Evolutionary conservation across 1,284 basidiomycete species (phyloP), one percentile per base, ranked within the genome.

Genomic region (Trichosporon coremiiforme): DNA sequence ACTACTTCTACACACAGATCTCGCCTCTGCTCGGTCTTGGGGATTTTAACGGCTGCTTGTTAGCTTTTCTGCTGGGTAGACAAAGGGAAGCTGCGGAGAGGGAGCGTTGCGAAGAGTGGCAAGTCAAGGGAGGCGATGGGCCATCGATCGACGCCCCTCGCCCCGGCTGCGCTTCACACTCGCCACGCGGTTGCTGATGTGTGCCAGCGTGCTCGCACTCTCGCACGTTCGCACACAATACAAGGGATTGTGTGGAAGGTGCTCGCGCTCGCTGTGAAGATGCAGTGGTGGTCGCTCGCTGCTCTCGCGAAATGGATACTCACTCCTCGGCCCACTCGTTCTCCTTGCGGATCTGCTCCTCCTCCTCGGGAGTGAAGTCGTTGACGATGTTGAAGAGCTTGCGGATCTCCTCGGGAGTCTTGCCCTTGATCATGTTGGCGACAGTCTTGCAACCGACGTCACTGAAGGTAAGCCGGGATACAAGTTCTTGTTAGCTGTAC

Each of bases 401-500:
- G 76, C 93, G 87, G 73, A 98, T 89, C 74, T 97, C 94, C 73
- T 92, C 90, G 25, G 95, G 95, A 38, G 96, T 88, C 81, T 93
- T 91, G 79, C 90, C 98, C 84, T 95, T 93, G 72, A 88, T 88
- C 97, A 99, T 99, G 88, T 99, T 98, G 33, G 97, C 97, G 9
- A 99, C 97, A 15, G 96, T 99, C 88, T 99, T 98, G 89, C 97
- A 99, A 0, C 97, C 97, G 71, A 99, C 95, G 81, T 99, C 97
- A 75, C 94, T 96, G 78, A 1, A 10, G 60, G 67, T 71, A n/a
- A 71, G 69, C 31, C 10, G 6, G 0, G 35, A 45, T 68, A 22
- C 12, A 38, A n/a, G n/a, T n/a, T n/a, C 10, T 29, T 31, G 3
- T 25, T 2, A 15, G 12, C 64, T n/a, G 17, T 36, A 87, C 91